These are phyloP conservation scores for Postia placenta DNA, from an alignment of 768 basidiomycete genomes.

Conservation along the genomic window DNA sequence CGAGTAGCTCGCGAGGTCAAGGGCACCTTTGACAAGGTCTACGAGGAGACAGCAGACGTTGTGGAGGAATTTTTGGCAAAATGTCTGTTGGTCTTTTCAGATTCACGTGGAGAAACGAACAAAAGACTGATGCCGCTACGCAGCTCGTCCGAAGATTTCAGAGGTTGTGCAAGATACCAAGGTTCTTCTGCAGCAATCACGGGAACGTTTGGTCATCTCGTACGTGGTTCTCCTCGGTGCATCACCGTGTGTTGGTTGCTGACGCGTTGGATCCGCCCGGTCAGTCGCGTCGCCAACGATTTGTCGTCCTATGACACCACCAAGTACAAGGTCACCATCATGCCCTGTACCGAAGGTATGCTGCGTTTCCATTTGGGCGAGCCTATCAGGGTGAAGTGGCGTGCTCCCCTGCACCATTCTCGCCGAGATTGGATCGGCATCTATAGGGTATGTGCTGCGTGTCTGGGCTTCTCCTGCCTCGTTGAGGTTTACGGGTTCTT, in stretches of 20 bases:
- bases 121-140: neutral
- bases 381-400: constrained; percentile 81
- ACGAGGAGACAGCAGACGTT: constrained; percentile 87
- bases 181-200: constrained; percentile 81
- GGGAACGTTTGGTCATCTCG: constrained; percentile 91
- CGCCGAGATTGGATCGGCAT: constrained; percentile 96
- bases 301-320: constrained; percentile 72
- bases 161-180: constrained; percentile 94
- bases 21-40: constrained; percentile 93
- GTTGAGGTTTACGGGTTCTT: constrained; percentile 1
- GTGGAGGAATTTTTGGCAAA: constrained; percentile 91
- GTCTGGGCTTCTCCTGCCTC: neutral
- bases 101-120: neutral
- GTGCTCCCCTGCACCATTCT: constrained; percentile 80
- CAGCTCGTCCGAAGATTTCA: constrained; percentile 83
- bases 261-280: constrained; percentile 1
- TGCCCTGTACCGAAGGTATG: constrained; percentile 45
- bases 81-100: constrained; percentile 45
- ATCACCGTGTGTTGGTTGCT: neutral
- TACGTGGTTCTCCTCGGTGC: constrained; percentile 32
- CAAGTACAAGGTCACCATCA: constrained; percentile 67
- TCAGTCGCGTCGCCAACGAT: constrained; percentile 76
- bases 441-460: constrained; percentile 50
- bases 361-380: constrained; percentile 86
- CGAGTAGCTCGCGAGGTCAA: constrained; percentile 87